Base-by-base conservation (phyloP, 202 grass and related monocot species). In the Saccharum hybrid region DNA sequence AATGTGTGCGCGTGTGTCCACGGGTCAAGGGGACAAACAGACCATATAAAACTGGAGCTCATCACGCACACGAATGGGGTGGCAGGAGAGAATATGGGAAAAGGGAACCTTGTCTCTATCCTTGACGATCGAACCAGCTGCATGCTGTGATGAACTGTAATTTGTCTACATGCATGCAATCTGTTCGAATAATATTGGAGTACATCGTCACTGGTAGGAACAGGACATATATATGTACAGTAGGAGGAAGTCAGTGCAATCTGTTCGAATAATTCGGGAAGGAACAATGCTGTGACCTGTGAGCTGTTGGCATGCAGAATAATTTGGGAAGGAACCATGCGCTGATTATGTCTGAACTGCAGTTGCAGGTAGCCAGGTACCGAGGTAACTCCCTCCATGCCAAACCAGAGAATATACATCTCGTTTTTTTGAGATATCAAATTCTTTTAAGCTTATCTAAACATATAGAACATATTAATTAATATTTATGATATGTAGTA, bases 31-130 rank as follows among this genome's bases (percentile, higher is more conserved):
- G 52, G 76, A 84, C 87, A 88, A 7, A 13, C 16, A 77, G 71
- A 43, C 14, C 0, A 52, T 84, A 81, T 22, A 60, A 16, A 84
- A 84, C 39, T 63, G 1, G 68, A 19, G 16, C 26, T 31, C 22
- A 75, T 84, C 62, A 36, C 52, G 10, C 54, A 42, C 87, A 85
- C 52, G 71, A 81, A 81, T 37, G 82, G 82, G 52, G 41, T 74
- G 78, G 66, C 59, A 71, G n/a, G 87, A 93, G 88, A 86, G 91
- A 93, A 93, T 90, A 88, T 88, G 66, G 85, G 82, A 87, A 90
- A 82, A 56, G 79, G 65, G 60, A 84, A 94, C 7, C 80, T 92
- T 90, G 88, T 75, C 85, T 56, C 68, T 49, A 75, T 90, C 67
- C 77, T 69, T 59, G n/a, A 28, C 65, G 65, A 28, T 28, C 28